Evolutionary conservation across 257 asterid species (phyloP).

Genomic region (Lycium ferocissimum): DNA sequence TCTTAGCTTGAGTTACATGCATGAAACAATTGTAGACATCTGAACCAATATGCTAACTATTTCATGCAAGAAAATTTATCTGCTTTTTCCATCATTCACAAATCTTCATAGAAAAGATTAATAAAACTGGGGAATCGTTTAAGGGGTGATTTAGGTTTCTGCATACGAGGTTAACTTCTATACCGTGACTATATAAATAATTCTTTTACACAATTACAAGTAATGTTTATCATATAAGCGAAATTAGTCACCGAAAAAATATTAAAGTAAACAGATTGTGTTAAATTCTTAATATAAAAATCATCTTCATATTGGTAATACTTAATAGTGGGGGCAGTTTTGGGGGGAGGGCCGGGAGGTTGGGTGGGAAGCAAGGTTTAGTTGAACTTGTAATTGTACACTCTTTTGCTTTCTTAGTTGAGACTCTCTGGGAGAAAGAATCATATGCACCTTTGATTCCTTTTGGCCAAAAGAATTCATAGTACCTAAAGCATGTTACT

Average conservation of each 20-base stretch:
- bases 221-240: not conserved
- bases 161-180: not conserved
- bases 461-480: conserved; percentile 37
- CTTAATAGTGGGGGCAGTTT: conserved; percentile 31
- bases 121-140: conserved; percentile 27
- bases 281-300: not conserved
- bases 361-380: conserved; percentile 25
- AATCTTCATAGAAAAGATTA: not conserved
- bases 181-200: not conserved
- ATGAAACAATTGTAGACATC: too few species aligned
- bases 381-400: conserved; percentile 21
- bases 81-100: not conserved
- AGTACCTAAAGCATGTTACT: not conserved
- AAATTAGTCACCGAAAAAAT: not conserved
- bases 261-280: not conserved
- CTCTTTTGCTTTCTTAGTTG: conserved; percentile 27
- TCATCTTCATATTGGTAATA: not conserved
- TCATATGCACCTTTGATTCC: conserved; percentile 53
- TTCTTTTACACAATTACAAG: too few species aligned
- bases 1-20: too few species aligned
- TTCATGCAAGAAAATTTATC: not conserved
- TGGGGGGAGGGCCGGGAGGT: not conserved
- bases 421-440: conserved; percentile 42
- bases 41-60: not conserved
- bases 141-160: conserved; percentile 29